These are phyloP conservation scores for Trametes cubensis DNA, from an alignment of 768 basidiomycete genomes.

Conservation along the genomic window DNA sequence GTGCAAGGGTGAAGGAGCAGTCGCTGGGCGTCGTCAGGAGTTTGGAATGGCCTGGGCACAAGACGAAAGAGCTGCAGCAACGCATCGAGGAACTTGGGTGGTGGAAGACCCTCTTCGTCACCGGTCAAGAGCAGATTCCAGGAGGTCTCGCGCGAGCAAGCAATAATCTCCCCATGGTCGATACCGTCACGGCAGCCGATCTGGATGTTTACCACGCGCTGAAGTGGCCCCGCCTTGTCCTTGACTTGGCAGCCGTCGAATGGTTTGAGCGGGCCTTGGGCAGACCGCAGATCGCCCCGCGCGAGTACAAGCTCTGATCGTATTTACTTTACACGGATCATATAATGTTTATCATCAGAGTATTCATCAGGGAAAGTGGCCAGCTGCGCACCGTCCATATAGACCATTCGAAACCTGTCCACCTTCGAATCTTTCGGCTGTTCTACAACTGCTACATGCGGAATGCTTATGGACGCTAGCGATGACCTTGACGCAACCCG, in stretches of 20 bases:
- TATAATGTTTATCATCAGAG: neutral
- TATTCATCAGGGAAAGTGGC: too few species aligned
- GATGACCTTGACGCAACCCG: too few species aligned
- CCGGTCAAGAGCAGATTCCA: slow-evolving; percentile 59
- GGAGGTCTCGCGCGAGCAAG: slow-evolving; percentile 61
- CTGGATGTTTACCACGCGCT: slow-evolving; percentile 82
- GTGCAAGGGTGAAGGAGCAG: slow-evolving; percentile 76
- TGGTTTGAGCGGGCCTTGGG: slow-evolving; percentile 67
- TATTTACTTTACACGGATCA: neutral
- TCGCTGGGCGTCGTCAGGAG: slow-evolving; percentile 74
- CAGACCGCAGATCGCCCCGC: slow-evolving; percentile 35
- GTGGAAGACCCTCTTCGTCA: slow-evolving; percentile 76
- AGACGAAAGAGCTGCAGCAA: slow-evolving; percentile 67
- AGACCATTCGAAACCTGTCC: too few species aligned
- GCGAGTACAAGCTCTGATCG: slow-evolving; percentile 15
- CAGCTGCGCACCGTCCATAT: too few species aligned
- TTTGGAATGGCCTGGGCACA: slow-evolving; percentile 70
- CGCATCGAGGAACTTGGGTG: slow-evolving; percentile 67
- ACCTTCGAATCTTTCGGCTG: too few species aligned
- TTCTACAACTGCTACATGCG: too few species aligned
- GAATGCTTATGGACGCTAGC: too few species aligned
- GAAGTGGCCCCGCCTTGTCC: slow-evolving; percentile 78
- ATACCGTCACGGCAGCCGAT: slow-evolving; percentile 63
- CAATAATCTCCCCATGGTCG: slow-evolving; percentile 71
- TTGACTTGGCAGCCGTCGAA: slow-evolving; percentile 85